phyloP scores from a whole-genome alignment of 352 stramenopile species.

The Pythium phragmitis region DNA sequence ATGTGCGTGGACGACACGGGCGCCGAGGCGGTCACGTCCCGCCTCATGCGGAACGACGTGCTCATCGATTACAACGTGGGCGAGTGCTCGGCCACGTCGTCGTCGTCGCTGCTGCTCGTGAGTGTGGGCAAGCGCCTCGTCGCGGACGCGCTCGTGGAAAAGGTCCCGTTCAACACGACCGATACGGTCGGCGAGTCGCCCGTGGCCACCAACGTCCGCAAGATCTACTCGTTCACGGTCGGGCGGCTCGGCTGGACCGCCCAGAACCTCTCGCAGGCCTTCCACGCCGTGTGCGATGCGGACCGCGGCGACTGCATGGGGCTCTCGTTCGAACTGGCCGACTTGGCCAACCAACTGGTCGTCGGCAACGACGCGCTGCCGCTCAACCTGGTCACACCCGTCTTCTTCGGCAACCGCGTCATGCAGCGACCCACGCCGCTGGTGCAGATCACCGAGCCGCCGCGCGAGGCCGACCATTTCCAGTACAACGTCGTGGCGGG shows the following conservation, averaged over 20 bases:
- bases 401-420: background rate
- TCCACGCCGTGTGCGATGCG: background rate
- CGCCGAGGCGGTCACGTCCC: slow-evolving; percentile 3
- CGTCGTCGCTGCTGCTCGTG: slow-evolving; percentile 9
- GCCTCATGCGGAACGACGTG: background rate
- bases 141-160: slow-evolving; percentile 1
- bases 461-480: background rate
- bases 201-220: slow-evolving; percentile 16
- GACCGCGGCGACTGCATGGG: background rate
- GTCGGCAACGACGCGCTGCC: background rate
- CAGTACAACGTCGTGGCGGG: background rate
- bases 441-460: slow-evolving; percentile 10
- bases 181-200: background rate
- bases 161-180: background rate
- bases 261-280: slow-evolving; percentile 4
- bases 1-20: slow-evolving; percentile 8
- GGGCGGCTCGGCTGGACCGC: slow-evolving; percentile 21
- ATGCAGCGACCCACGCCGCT: slow-evolving; percentile 6
- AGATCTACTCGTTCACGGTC: slow-evolving; percentile 26
- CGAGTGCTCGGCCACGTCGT: background rate
- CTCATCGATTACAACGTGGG: background rate
- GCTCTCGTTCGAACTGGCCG: background rate
- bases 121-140: slow-evolving; percentile 13
- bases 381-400: background rate
- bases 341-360: background rate